phyloP scores from a whole-genome alignment of 1,139 yeast genomes.

The Magnusiomyces sp. region DNA sequence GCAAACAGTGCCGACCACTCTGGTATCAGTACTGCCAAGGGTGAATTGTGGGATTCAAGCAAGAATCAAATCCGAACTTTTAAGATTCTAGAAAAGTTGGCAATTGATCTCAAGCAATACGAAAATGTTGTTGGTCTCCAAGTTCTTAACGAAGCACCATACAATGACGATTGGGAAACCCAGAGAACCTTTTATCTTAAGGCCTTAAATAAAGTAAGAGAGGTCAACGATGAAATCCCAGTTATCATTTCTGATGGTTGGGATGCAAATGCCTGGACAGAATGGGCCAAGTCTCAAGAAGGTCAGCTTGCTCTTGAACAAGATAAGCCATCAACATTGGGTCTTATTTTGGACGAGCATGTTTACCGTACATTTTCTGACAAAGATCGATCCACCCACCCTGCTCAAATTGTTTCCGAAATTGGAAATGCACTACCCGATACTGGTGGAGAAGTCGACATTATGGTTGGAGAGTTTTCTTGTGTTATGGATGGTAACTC shows the following conservation, averaged over 20 bases:
- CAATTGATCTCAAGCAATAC: slow-evolving; percentile 44
- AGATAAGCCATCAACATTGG: slow-evolving; percentile 39
- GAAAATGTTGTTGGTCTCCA: slow-evolving; percentile 79
- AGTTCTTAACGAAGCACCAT: slow-evolving; percentile 76
- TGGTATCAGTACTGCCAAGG: slow-evolving; percentile 53
- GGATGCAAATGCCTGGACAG: slow-evolving; percentile 77
- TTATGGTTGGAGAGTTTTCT: slow-evolving; percentile 82
- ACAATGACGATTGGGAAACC: slow-evolving; percentile 37
- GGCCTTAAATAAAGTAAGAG: slow-evolving; percentile 56
- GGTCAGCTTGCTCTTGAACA: no score
- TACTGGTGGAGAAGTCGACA: slow-evolving; percentile 55
- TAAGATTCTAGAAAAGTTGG: slow-evolving; percentile 50
- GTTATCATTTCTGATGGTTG: slow-evolving; percentile 87
- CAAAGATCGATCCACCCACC: slow-evolving; percentile 56
- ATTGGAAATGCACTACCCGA: slow-evolving; percentile 39
- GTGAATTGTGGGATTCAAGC: slow-evolving; percentile 55
- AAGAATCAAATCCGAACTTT: slow-evolving; percentile 40
- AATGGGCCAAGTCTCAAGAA: slow-evolving; percentile 60
- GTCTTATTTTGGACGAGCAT: slow-evolving; percentile 75
- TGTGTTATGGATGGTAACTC: slow-evolving; percentile 73
- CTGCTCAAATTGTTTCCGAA: slow-evolving; percentile 46
- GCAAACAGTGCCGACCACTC: slow-evolving; percentile 82
- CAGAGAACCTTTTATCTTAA: slow-evolving; percentile 53
- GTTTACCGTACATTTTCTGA: slow-evolving; percentile 81
- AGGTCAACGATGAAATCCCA: slow-evolving; percentile 50